Percentiles rank a stretch among this genome's conserved stretches.
These are phyloP conservation scores for Chalciporus pseudorubinellus DNA, from an alignment of 768 basidiomycete species.

Conservation along the genomic window DNA sequence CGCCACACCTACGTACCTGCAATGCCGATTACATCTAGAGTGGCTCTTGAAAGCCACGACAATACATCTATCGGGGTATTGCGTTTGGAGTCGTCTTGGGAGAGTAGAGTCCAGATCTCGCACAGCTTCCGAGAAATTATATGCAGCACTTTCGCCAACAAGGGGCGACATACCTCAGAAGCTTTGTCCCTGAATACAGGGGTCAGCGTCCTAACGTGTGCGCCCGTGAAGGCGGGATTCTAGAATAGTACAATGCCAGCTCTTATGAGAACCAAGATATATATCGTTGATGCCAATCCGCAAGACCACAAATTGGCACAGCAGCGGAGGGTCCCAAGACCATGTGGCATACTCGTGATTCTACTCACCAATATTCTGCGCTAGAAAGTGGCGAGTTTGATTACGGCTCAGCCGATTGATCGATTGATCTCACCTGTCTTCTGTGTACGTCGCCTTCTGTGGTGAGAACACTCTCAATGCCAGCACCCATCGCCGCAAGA, in stretches of 20 bases:
- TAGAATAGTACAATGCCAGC: conserved; percentile 14
- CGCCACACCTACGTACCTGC: conserved; percentile 42
- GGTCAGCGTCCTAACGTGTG: conserved; percentile 46
- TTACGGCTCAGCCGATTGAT: background rate
- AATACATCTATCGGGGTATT: conserved; percentile 50
- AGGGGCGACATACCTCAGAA: conserved; percentile 37
- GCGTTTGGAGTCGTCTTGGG: conserved; percentile 15
- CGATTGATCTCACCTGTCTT: conserved; percentile 39
- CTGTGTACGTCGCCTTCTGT: conserved; percentile 56
- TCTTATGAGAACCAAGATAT: background rate
- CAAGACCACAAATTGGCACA: background rate
- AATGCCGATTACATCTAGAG: conserved; percentile 75
- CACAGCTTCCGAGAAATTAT: conserved; percentile 37
- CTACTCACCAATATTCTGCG: conserved; percentile 49
- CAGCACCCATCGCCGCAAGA: conserved; percentile 50
- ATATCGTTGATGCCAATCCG: background rate
- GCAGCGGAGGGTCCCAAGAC: background rate
- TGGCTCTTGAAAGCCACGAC: conserved; percentile 62
- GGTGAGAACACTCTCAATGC: conserved; percentile 48
- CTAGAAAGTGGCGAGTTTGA: conserved; percentile 28
- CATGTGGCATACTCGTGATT: background rate
- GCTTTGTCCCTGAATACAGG: conserved; percentile 64
- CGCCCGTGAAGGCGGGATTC: conserved; percentile 51
- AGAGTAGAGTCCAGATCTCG: conserved; percentile 38
- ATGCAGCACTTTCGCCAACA: background rate